Conservation (phyloP, 768 basidiomycete genomes). For the Kwoniella shandongensis region DNA sequence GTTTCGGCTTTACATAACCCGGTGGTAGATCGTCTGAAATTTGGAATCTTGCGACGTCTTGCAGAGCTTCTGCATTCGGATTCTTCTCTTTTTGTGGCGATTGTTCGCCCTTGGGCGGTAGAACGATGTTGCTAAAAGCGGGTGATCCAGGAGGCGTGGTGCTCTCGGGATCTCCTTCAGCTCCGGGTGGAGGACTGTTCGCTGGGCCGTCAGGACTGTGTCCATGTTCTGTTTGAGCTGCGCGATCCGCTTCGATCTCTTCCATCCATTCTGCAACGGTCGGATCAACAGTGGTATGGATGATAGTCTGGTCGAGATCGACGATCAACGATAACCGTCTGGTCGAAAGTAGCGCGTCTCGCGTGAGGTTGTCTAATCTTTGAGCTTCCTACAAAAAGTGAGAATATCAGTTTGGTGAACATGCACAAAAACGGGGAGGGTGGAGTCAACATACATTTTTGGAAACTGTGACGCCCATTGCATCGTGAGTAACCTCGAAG, state of each 20-base stretch:
- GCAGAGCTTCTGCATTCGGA: conserved; percentile 88
- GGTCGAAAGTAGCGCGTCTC: conserved; percentile 69
- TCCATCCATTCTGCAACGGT: conserved; percentile 96
- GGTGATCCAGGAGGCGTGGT: conserved; percentile 23
- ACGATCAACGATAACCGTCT: conserved; percentile 91
- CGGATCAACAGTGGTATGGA: conserved; percentile 97
- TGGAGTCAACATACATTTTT: conserved; percentile 54
- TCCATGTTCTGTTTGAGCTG: conserved; percentile 1
- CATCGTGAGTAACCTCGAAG: conserved; percentile 78
- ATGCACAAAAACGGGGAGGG: background rate
- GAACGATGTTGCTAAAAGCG: background rate
- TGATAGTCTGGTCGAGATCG: conserved; percentile 97
- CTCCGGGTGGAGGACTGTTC: conserved; percentile 18
- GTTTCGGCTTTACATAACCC: conserved; percentile 46
- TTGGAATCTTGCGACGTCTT: conserved; percentile 85
- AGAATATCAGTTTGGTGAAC: no score
- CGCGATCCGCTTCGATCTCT: conserved; percentile 50
- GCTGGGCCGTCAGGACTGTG: background rate
- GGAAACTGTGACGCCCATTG: conserved; percentile 86
- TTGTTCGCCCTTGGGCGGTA: conserved; percentile 1
- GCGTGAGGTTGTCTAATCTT: conserved; percentile 79
- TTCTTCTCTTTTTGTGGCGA: conserved; percentile 57
- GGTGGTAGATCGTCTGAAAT: conserved; percentile 72
- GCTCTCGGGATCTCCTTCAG: background rate
- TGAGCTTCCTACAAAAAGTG: conserved; percentile 69